Base-by-base conservation (phyloP, 2,329 filamentous ascomycete genomes). In the Curvularia eragrostidis region DNA sequence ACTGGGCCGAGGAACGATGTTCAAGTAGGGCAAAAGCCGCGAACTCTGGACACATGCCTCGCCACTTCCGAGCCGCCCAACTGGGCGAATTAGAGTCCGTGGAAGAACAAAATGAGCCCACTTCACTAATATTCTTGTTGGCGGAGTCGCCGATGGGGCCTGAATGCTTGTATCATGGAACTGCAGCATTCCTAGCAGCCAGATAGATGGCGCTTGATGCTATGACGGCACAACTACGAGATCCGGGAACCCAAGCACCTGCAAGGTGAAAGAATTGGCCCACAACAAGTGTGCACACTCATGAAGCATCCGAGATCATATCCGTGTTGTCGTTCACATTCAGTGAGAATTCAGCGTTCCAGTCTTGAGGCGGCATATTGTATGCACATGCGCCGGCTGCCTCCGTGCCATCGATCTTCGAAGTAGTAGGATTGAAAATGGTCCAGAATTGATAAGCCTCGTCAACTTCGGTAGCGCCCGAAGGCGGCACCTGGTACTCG, bases 281-380 rank as follows among this genome's bases (percentile, higher is more conserved):
- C 13, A 51, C 32, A 30, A 15, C 26, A 7, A 21, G 21, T 46
- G 19, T 43, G 24, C 34, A 34, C n/a, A 42, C 44, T 43, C 58
- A 63, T 15, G 43, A 61, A 6, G 43, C 32, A 18, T 62, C 58
- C 21, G 59, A 52, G 38, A 64, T 54, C 38, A 59, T 30, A 23
- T 70, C 66, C 58, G 65, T 59, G 4, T 61, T 67, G 48, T 68
- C 67, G 36, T 67, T 65, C 26, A 75, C 67, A 32, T 67, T 65
- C 26, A 75, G 48, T 24, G 65, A 67, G 46, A 75, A 76, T 51
- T 76, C 74, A 5, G 65, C 61, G 26, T 71, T 72, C 73, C 72
- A 75, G 44, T 75, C 71, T 24, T 64, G 59, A 19, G 66, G 67
- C 7, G 69, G 69, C n/a, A 66, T 51, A 15, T 65, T 70, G 43